Evolutionary conservation across 805 yeast species (phyloP).

Genomic region (Yarrowia sp.): DNA sequence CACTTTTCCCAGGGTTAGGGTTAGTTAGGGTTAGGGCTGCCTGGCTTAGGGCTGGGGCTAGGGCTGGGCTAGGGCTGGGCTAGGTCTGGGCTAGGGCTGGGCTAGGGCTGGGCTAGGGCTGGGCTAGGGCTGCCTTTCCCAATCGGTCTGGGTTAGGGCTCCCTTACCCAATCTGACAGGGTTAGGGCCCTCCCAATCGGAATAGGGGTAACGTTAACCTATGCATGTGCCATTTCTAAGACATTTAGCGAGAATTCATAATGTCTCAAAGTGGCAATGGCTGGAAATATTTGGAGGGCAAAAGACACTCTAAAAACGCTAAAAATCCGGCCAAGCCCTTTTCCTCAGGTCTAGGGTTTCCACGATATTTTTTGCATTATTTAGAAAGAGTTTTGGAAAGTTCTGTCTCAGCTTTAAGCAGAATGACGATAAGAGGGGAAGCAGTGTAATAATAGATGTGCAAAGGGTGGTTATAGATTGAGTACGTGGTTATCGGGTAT

Average conservation of each 20-base stretch:
- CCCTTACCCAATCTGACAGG: neutral
- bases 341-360: no score
- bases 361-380: no score
- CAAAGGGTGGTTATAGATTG: no score
- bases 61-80: no score
- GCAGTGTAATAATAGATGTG: no score
- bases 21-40: neutral
- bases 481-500: no score
- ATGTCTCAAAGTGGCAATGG: constrained; percentile 26
- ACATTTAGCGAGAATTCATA: constrained; percentile 17
- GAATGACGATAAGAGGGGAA: no score
- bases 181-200: constrained; percentile 1
- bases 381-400: no score
- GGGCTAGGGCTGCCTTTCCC: neutral
- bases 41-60: constrained; percentile 9
- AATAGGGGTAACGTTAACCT: constrained; percentile 28
- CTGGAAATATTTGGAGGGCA: neutral
- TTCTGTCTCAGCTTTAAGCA: no score
- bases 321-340: neutral
- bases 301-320: neutral
- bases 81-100: neutral
- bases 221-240: constrained; percentile 27
- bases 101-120: neutral
- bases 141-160: neutral
- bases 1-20: constrained; percentile 11